Evolutionary conservation across 1,284 basidiomycete species (phyloP).

Genomic region (Rhodotorula sp.): DNA sequence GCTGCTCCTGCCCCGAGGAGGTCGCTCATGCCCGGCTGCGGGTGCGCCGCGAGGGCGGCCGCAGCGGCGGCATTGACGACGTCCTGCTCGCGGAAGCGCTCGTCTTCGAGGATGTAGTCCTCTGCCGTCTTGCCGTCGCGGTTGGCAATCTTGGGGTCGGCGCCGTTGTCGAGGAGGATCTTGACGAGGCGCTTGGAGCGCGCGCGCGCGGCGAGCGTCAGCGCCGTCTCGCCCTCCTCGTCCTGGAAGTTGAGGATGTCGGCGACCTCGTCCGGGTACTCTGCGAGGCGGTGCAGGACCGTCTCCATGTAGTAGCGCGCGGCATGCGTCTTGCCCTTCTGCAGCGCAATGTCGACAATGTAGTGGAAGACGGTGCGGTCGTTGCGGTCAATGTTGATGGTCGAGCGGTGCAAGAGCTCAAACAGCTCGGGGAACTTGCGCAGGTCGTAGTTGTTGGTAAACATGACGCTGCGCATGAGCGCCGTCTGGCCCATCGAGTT

Average conservation of each 20-base stretch:
- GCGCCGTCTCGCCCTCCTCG: slow-evolving; percentile 95
- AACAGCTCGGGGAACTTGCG: slow-evolving; percentile 98
- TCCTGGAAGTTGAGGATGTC: slow-evolving; percentile 99
- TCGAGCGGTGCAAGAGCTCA: slow-evolving; percentile 92
- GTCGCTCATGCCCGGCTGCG: not conserved
- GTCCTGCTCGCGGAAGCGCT: slow-evolving; percentile 70
- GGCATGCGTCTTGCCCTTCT: slow-evolving; percentile 96
- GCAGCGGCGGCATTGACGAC: slow-evolving; percentile 4
- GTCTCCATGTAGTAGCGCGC: slow-evolving; percentile 99
- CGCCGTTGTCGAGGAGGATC: slow-evolving; percentile 92
- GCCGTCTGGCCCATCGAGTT: slow-evolving; percentile 97
- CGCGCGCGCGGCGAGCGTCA: slow-evolving; percentile 95
- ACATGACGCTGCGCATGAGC: slow-evolving; percentile 99
- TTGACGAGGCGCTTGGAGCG: slow-evolving; percentile 96
- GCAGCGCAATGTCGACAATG: slow-evolving; percentile 96
- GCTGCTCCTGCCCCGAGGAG: not conserved
- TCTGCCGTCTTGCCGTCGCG: slow-evolving; percentile 96
- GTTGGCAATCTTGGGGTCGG: slow-evolving; percentile 93
- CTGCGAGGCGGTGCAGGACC: slow-evolving; percentile 81
- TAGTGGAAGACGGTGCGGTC: slow-evolving; percentile 99
- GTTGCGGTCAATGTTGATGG: slow-evolving; percentile 97
- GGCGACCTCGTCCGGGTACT: slow-evolving; percentile 93
- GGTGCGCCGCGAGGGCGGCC: slow-evolving; percentile 8
- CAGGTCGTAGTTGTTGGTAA: slow-evolving; percentile 99
- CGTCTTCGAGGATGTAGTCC: slow-evolving; percentile 98